phyloP scores from a whole-genome alignment of 2,329 filamentous ascomycete species.

The Akanthomyces dipterigenus region DNA sequence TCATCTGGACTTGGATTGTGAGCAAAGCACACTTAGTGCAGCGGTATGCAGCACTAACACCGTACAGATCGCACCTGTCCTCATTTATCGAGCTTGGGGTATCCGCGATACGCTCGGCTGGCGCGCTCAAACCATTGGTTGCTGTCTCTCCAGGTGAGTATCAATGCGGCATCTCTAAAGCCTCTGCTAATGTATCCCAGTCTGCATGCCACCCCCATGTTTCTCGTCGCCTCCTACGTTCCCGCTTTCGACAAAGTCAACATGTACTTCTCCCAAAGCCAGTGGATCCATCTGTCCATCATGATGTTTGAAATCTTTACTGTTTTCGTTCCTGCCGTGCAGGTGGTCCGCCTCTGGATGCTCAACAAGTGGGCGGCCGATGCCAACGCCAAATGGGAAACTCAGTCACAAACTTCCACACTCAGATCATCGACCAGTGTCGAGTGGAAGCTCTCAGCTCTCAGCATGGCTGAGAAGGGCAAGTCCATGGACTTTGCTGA shows the following conservation, averaged over 20 bases:
- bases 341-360: conserved; percentile 21
- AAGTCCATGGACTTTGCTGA: conserved; percentile 19
- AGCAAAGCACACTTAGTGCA: conserved; percentile 4
- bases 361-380: conserved; percentile 19
- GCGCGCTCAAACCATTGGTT: conserved; percentile 45
- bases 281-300: conserved; percentile 44
- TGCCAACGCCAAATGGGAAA: conserved; percentile 25
- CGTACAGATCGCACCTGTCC: conserved; percentile 37
- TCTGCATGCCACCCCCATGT: conserved; percentile 50
- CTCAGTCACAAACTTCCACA: conserved; percentile 19
- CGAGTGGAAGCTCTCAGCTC: conserved; percentile 17
- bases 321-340: conserved; percentile 41
- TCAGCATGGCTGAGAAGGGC: conserved; percentile 25
- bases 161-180: not conserved
- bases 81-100: conserved; percentile 45
- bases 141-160: conserved; percentile 25
- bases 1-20: conserved; percentile 46
- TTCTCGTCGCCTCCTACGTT: conserved; percentile 41
- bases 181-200: conserved; percentile 21
- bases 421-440: conserved; percentile 13
- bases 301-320: conserved; percentile 49
- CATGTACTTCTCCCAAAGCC: conserved; percentile 41
- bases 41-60: not conserved
- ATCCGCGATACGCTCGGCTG: conserved; percentile 53
- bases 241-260: conserved; percentile 36